A percentile compares a stretch with the other conserved stretches of the same genome.
Evolutionary conservation across 805 yeast species (phyloP).

Genomic region (Blastobotrys parvus): DNA sequence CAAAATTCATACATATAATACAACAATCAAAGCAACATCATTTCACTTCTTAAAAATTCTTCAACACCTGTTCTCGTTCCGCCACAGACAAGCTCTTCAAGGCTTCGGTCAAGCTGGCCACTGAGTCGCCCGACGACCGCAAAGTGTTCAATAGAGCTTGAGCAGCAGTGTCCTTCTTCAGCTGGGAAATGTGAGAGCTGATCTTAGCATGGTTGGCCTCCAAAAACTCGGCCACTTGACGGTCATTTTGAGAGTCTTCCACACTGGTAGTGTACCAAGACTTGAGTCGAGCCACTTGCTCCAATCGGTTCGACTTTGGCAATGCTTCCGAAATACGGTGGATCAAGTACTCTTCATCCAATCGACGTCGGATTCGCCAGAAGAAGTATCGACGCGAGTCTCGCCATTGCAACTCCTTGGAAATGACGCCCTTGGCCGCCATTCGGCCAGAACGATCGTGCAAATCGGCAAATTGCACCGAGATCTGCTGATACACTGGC

Average conservation of each 20-base stretch:
- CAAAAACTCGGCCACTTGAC: conserved; percentile 74
- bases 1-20: neutral
- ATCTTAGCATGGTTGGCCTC: conserved; percentile 65
- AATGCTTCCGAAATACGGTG: conserved; percentile 61
- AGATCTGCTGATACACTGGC: conserved; percentile 86
- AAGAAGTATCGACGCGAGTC: conserved; percentile 92
- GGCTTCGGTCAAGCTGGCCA: conserved; percentile 23
- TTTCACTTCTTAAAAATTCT: conserved; percentile 6
- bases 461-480: conserved; percentile 94
- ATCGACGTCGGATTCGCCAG: conserved; percentile 97
- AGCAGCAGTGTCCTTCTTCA: conserved; percentile 19
- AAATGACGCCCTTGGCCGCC: conserved; percentile 88
- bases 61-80: conserved; percentile 27
- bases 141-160: conserved; percentile 16
- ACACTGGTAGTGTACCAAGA: conserved; percentile 74
- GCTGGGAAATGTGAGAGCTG: conserved; percentile 29
- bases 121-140: conserved; percentile 10
- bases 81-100: conserved; percentile 25
- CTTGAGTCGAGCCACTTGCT: conserved; percentile 77
- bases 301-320: conserved; percentile 57
- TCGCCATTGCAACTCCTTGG: conserved; percentile 76
- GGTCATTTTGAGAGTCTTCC: conserved; percentile 60
- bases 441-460: conserved; percentile 97
- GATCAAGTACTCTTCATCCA: conserved; percentile 84
- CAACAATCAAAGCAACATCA: neutral